A percentile compares a stretch with the other conserved stretches of the same genome.
Conservation (phyloP, 1,284 basidiomycete species). For the Pterulicium gracile region DNA sequence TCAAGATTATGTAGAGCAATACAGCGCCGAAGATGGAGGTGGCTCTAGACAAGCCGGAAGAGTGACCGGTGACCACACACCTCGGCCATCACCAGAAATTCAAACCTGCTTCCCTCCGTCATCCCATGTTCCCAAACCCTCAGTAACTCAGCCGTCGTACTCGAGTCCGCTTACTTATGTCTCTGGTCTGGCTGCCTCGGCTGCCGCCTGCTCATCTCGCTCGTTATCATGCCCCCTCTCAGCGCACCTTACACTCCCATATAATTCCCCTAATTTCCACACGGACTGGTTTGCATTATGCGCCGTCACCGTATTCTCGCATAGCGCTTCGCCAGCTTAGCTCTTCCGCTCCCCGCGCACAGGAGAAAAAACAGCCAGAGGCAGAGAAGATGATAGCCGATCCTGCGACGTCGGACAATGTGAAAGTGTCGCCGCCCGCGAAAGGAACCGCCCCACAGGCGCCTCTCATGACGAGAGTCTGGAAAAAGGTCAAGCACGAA, state of each 20-base stretch:
- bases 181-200: constrained; percentile 1
- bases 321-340: constrained; percentile 11
- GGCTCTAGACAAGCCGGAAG: too few relatives aligned
- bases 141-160: too few relatives aligned
- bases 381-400: constrained; percentile 14
- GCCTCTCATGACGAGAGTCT: constrained; percentile 51
- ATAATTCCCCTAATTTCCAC: background rate
- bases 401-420: constrained; percentile 20
- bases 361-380: constrained; percentile 17
- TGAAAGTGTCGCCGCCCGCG: constrained; percentile 38
- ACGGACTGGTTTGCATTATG: background rate
- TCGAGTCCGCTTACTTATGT: background rate
- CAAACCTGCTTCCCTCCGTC: background rate
- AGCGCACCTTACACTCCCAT: background rate
- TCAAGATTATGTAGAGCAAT: constrained; percentile 26
- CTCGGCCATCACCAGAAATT: too few relatives aligned
- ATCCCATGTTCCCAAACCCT: too few relatives aligned
- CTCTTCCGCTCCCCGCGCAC: constrained; percentile 12
- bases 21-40: background rate
- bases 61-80: too few relatives aligned
- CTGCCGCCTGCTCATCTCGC: constrained; percentile 1
- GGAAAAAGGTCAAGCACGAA: constrained; percentile 95
- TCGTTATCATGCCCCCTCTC: constrained; percentile 3
- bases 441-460: constrained; percentile 34
- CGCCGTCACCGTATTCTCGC: background rate